A percentile compares a stretch with the other conserved stretches of the same genome.
phyloP scores from a whole-genome alignment of 805 yeast genomes.

The Metschnikowia orientalis region DNA sequence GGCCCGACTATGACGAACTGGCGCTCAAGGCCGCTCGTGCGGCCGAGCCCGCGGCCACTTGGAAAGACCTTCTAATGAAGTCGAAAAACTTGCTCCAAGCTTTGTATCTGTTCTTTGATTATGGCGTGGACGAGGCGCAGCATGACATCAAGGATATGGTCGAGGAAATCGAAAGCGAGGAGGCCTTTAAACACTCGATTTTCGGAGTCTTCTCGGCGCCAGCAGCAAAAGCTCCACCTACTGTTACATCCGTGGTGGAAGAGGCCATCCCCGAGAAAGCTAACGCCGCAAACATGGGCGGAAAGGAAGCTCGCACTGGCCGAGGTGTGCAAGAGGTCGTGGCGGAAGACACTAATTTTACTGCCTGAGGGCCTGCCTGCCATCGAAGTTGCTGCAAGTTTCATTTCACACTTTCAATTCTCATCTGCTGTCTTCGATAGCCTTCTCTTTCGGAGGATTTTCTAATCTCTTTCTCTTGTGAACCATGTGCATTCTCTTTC shows the following conservation, averaged over 20 bases:
- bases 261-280: not conserved
- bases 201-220: conserved; percentile 4
- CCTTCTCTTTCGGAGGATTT: no score
- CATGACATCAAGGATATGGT: conserved; percentile 12
- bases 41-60: conserved; percentile 5
- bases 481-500: no score
- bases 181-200: conserved; percentile 1
- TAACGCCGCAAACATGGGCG: not conserved
- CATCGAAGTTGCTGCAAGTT: no score
- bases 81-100: conserved; percentile 21
- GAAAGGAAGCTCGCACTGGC: no score
- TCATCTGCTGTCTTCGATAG: no score
- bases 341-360: no score
- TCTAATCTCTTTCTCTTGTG: no score
- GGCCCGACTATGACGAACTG: conserved; percentile 46
- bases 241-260: conserved; percentile 1
- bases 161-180: conserved; percentile 4
- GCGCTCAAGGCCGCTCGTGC: conserved; percentile 13
- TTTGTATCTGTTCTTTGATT: conserved; percentile 39
- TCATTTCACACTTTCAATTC: no score
- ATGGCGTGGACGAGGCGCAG: conserved; percentile 30
- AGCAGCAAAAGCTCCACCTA: no score
- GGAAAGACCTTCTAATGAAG: conserved; percentile 1
- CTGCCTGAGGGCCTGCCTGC: no score
- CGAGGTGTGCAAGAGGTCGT: no score